A percentile compares a stretch with the other conserved stretches of the same genome.
Conservation (phyloP, 2,329 filamentous ascomycete species). For the Hypoxylon sp. region DNA sequence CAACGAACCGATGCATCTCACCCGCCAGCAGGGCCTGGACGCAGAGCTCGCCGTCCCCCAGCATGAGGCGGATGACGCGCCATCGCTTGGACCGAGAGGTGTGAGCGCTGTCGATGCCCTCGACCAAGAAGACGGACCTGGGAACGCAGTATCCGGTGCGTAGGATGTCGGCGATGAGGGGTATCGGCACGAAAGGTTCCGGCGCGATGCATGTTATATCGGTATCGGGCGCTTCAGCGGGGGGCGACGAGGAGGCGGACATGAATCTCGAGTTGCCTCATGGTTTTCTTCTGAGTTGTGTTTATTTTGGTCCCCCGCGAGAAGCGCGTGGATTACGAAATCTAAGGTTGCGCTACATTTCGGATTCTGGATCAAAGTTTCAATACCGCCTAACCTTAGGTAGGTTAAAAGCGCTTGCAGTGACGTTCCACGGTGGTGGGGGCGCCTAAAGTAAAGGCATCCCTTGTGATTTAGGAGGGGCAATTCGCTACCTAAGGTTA, state of each 20-base stretch:
- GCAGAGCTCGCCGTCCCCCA: conserved; percentile 66
- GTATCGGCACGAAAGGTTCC: conserved; percentile 51
- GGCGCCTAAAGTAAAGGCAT: conserved; percentile 6
- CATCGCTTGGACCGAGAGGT: conserved; percentile 54
- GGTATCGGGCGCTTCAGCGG: conserved; percentile 26
- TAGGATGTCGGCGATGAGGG: conserved; percentile 62
- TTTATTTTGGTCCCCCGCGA: conserved; percentile 13
- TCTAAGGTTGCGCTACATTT: conserved; percentile 2
- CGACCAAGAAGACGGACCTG: conserved; percentile 63
- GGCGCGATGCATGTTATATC: conserved; percentile 48
- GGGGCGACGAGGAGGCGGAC: conserved; percentile 41
- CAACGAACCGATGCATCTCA: conserved; percentile 62
- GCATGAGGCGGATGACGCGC: conserved; percentile 60
- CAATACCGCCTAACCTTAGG: conserved; percentile 3
- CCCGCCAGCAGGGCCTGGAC: conserved; percentile 64
- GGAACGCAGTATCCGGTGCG: conserved; percentile 61
- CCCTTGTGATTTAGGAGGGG: background rate
- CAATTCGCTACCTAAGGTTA: no score
- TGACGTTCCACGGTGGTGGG: conserved; percentile 32
- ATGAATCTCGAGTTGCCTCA: conserved; percentile 42
- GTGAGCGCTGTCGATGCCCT: conserved; percentile 55
- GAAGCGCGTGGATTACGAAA: conserved; percentile 17
- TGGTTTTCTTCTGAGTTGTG: conserved; percentile 30
- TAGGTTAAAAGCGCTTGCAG: conserved; percentile 9
- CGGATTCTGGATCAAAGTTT: conserved; percentile 26